A percentile compares a stretch with the other conserved stretches of the same genome.
Conservation (phyloP, 495 filamentous ascomycete genomes). For the Sordaria brevicollis region DNA sequence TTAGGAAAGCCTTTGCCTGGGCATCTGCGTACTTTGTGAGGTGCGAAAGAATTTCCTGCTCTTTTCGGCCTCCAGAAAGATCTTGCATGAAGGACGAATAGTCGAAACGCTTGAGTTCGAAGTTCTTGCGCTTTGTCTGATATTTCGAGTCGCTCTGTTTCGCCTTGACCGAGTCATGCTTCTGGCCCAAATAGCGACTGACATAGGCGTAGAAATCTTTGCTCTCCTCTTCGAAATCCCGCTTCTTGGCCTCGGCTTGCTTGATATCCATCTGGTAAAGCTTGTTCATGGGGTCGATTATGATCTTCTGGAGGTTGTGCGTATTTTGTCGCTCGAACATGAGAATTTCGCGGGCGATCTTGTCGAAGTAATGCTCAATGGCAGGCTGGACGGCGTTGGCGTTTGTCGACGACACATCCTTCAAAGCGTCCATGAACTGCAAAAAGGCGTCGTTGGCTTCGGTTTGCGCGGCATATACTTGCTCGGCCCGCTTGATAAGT, state of each 20-base stretch:
- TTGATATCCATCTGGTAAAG: slow-evolving; percentile 96
- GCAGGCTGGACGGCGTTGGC: slow-evolving; percentile 92
- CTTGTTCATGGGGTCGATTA: slow-evolving; percentile 87
- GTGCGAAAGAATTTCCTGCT: slow-evolving; percentile 93
- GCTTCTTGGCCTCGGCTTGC: slow-evolving; percentile 92
- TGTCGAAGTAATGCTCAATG: slow-evolving; percentile 96
- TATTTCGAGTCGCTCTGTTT: slow-evolving; percentile 99
- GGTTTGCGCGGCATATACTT: slow-evolving; percentile 66
- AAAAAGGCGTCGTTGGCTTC: slow-evolving; percentile 76
- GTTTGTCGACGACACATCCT: slow-evolving; percentile 82
- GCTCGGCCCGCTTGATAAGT: slow-evolving; percentile 81
- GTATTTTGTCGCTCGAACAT: slow-evolving; percentile 78
- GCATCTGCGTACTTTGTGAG: slow-evolving; percentile 90
- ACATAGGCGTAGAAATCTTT: slow-evolving; percentile 96
- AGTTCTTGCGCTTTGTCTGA: slow-evolving; percentile 83
- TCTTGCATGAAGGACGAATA: slow-evolving; percentile 99
- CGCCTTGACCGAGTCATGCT: slow-evolving; percentile 90
- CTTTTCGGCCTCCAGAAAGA: slow-evolving; percentile 91
- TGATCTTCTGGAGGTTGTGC: slow-evolving; percentile 72
- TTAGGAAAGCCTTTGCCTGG: slow-evolving; percentile 74
- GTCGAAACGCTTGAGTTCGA: slow-evolving; percentile 94
- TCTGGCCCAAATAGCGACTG: slow-evolving; percentile 85
- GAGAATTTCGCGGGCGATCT: slow-evolving; percentile 86
- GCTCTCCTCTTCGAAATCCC: slow-evolving; percentile 97
- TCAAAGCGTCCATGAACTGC: slow-evolving; percentile 76